Base-by-base conservation (phyloP, 2,329 filamentous ascomycete species). In the Talaromyces funiculosus region DNA sequence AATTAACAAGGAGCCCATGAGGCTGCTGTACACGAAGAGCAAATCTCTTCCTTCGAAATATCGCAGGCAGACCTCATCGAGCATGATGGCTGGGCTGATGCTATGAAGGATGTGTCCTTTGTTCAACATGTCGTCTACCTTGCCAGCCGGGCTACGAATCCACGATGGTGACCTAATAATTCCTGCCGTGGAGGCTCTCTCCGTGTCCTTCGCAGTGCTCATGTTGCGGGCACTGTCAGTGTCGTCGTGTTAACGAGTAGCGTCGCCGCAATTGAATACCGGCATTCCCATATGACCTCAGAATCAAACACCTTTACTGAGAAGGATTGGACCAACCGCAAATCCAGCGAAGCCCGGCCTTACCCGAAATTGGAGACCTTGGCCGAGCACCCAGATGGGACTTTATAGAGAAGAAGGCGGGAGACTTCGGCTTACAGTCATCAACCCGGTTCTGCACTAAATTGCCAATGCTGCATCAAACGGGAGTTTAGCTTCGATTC, bases 341-440 rank as follows among this genome's bases (percentile, higher is more conserved):
- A 66, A 33, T 61, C 57, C 6, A 60, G 40, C 8, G 6, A 53
- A 1, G 62, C 71, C 2, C 53, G 57, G 1, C 62, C 72, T 0
- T 74, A 75, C 54, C 62, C 53, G 4, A 73, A 73, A 57, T 70
- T 67, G 57, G 74, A 75, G 64, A 73, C 68, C 0, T 49, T 75
- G 20, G 72, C 72, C 1, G 72, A 74, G 63, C 60, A 53, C 7
- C 67, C 71, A 1, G 72, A 3, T 74, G 72, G 72, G 69, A 73
- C 8, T 75, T 65, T 51, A 66, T 72, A n/a, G 58, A 66, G 18
- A 64, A 10, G 68, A 70, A 64, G 70, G 67, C 16, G 62, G 51
- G 2, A 38, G 45, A 1, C 64, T 73, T 43, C 71, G 73, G 47
- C 62, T 74, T 3, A 61, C 67, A 2, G 65, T 66, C 4, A 64